Evolutionary conservation across 176 grass and related monocot species (phyloP), one percentile per base, ranked within the genome.

Genomic region (Areca catechu): DNA sequence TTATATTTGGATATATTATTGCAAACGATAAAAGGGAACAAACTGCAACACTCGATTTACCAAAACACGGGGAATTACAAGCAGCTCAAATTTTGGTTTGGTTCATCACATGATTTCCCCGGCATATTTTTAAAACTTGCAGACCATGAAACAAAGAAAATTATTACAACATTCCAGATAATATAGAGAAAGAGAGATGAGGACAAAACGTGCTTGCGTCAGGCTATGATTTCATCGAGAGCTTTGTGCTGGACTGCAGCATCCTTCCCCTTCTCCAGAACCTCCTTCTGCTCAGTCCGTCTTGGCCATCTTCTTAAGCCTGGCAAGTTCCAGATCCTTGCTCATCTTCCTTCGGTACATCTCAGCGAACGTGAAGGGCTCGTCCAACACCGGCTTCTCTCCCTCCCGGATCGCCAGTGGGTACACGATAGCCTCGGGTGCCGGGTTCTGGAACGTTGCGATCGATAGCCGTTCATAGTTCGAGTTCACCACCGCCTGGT

Each of bases 281-380:
- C 10, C 23, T 57, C 56, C 58, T 55, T 14, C 71, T 82, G 52
- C 76, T 24, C n/a, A n/a, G n/a, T 77, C 49, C 0, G 58, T 25
- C 56, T 73, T 85, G 49, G 78, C 87, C 61, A 88, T 16, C 77
- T 97, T 97, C 84, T 97, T 97, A 69, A 79, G 70, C 68, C 53
- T 80, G 58, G 81, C 83, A 7, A 85, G 72, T 72, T 92, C 78
- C 28, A 97, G 27, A 63, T 92, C 86, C 15, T 66, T 61, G 15
- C 60, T 59, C 93, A 97, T 97, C 83, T 91, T 88, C 77, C 83
- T 79, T 7, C 76, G 51, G 77, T 97, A 97, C 83, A 97, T 91
- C 75, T 97, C 87, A 1, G 68, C 3, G 65, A 92, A 97, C 30
- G 87, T 92, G 72, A 97, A 83, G n/a, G 87, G 84, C 48, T 80